Conservation (phyloP, 192 early-diverging fungal genomes). For the Entophlyctis luteolus region DNA sequence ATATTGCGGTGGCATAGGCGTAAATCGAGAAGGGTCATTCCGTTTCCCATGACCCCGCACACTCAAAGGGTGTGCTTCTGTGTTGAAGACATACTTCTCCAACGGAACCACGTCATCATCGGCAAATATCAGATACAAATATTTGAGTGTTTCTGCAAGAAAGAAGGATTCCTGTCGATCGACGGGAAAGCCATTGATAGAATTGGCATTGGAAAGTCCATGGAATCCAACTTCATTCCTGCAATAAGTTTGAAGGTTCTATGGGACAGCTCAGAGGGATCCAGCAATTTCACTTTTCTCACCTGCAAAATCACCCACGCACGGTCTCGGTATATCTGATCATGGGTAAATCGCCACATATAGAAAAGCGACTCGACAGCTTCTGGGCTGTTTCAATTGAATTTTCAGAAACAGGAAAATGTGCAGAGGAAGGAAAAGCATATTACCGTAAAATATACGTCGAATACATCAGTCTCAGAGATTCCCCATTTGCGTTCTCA, state of each 20-base stretch:
- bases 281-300: background rate
- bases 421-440: background rate
- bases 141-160: slow-evolving; percentile 94
- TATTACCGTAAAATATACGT: slow-evolving; percentile 32
- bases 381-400: slow-evolving; percentile 3
- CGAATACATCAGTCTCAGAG: background rate
- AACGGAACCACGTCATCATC: slow-evolving; percentile 60
- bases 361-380: slow-evolving; percentile 34
- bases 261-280: background rate
- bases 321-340: slow-evolving; percentile 47
- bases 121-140: slow-evolving; percentile 81
- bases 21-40: slow-evolving; percentile 19
- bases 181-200: background rate
- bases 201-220: background rate
- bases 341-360: slow-evolving; percentile 50
- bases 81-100: slow-evolving; percentile 87
- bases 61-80: slow-evolving; percentile 84
- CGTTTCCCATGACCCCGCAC: slow-evolving; percentile 37
- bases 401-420: background rate
- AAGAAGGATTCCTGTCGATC: slow-evolving; percentile 66
- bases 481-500: slow-evolving; percentile 57
- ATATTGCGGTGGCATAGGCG: slow-evolving; percentile 1
- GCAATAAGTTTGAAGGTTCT: slow-evolving; percentile 6
- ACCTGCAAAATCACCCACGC: slow-evolving; percentile 38
- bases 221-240: slow-evolving; percentile 7